Evolutionary conservation across 129 eudicot genomes (phyloP).

Genomic region (Ambrosia trifida): DNA sequence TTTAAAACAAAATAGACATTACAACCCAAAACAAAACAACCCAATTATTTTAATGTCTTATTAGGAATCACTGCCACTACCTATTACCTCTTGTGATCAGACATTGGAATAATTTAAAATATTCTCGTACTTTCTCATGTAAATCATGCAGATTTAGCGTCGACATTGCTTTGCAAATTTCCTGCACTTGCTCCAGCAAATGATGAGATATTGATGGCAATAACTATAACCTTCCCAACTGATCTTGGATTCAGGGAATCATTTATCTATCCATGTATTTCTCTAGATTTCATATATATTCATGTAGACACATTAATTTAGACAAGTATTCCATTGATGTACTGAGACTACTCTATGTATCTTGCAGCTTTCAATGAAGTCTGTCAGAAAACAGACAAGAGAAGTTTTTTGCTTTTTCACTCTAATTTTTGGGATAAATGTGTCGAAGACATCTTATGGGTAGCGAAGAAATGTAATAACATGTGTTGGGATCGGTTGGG

Average conservation of each 20-base stretch:
- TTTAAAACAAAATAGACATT: background rate
- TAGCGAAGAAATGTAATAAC: background rate
- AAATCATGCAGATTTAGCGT: conserved; percentile 11
- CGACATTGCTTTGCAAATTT: background rate
- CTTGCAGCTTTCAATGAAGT: conserved; percentile 6
- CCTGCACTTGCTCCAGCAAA: background rate
- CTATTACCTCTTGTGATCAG: background rate
- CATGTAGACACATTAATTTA: background rate
- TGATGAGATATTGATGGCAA: no score
- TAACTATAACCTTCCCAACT: conserved; percentile 18
- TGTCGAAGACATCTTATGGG: background rate
- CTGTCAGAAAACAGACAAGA: background rate
- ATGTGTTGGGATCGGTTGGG: background rate
- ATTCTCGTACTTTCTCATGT: background rate
- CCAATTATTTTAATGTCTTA: background rate
- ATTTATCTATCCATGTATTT: conserved; percentile 15
- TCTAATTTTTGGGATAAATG: background rate
- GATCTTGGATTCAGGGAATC: background rate
- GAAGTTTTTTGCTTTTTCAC: background rate
- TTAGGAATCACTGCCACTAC: background rate
- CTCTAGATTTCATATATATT: background rate
- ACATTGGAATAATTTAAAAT: background rate
- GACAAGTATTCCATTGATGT: no score
- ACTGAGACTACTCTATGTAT: background rate
- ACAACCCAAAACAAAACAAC: background rate